Evolutionary conservation across 371 early-diverging fungal genomes (phyloP), one percentile per base, ranked within the genome.

Genomic region (Mortierella sp.): DNA sequence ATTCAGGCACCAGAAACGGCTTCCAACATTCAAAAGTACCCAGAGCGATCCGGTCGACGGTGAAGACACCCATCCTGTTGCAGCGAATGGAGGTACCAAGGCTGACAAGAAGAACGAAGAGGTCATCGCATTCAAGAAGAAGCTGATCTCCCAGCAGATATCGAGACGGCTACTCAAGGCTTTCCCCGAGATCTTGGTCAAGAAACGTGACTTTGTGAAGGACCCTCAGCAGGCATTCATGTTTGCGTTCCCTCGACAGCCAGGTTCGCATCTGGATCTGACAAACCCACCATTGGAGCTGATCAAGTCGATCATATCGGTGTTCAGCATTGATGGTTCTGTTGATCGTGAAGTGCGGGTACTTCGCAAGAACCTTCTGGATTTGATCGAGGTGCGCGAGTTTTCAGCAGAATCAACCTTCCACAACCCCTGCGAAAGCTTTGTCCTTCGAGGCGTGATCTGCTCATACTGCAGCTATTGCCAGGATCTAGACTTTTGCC

Each of bases 401-500:
- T 97, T 97, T 69, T 85, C 88, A 7, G 64, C 79, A 7, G 85
- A 88, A 41, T 88, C 97, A 0, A 81, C 83, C 57, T 96, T 96
- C 79, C 71, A 63, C 25, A 91, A 92, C 53, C 94, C 95, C 0
- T 93, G 93, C 66, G 88, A 90, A 53, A 86, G 87, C 19, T 83
- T 93, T 72, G 85, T 90, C 37, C 72, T 98, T 22, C 82, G 88
- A 1, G 91, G 92, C n/a, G 88, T 97, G 19, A 89, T 94, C 24
- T 98, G 98, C 74, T 84, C 86, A 34, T 92, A 86, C 59, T 98
- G 98, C 78, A 90, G 91, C 63, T 85, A 85, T 60, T 83, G 88
- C 46, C 85, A 90, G 6, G 96, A 98, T 77, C 72, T 97, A 50
- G 96, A 98, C 76, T 87, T 98, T 58, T 94, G 94, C 55, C 88